These are phyloP conservation scores for Monilinia vaccinii-corymbosi DNA, from an alignment of 2,329 filamentous ascomycete genomes.

Conservation along the genomic window DNA sequence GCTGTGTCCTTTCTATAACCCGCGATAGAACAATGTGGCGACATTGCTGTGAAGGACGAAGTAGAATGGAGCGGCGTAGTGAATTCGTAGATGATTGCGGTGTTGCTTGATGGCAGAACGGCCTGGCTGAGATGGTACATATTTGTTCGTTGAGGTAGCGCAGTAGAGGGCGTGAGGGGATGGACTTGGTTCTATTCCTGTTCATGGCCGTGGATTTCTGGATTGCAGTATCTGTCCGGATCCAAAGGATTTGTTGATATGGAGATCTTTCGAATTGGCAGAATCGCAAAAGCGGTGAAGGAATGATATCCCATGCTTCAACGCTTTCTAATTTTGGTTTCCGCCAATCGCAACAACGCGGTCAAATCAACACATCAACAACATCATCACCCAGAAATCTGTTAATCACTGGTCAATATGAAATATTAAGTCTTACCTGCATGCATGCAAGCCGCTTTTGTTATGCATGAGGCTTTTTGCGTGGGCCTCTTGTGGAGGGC, in stretches of 20 bases:
- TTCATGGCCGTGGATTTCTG: background rate
- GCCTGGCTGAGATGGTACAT: background rate
- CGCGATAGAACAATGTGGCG: background rate
- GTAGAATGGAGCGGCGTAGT: background rate
- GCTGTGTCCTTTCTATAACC: background rate
- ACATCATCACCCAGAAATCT: background rate
- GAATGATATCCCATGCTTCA: too few species aligned
- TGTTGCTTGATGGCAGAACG: background rate
- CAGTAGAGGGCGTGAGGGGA: background rate
- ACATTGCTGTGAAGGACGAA: constrained; percentile 2
- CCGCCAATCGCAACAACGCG: background rate
- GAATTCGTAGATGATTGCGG: background rate
- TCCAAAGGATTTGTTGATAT: background rate
- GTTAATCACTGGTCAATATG: background rate
- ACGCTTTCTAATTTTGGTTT: too few species aligned
- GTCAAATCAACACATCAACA: background rate
- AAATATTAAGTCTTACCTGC: background rate
- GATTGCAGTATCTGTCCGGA: background rate
- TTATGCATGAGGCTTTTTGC: background rate
- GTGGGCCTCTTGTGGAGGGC: background rate
- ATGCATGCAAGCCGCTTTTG: background rate
- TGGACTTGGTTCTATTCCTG: background rate
- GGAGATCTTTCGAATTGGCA: background rate
- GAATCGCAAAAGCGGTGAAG: background rate
- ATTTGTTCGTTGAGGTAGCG: background rate